Percentiles rank a stretch among this genome's conserved stretches.
Conservation (phyloP, 2,329 filamentous ascomycete genomes). For the Ceratocystis cacaofunesta region DNA sequence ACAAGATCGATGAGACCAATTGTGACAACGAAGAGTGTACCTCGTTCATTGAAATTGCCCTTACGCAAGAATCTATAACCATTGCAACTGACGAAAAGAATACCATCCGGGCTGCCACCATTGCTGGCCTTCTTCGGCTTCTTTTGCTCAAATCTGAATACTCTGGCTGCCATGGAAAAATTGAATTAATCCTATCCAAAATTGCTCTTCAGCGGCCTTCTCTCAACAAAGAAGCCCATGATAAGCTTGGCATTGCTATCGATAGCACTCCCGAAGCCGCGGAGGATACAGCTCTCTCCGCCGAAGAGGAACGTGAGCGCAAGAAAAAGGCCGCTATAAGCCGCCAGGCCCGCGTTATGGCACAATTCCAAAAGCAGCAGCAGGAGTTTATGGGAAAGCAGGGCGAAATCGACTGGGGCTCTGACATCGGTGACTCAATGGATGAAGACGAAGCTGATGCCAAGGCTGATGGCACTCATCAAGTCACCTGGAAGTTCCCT, state of each 20-base stretch:
- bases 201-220: constrained; percentile 70
- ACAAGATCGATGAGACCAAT: constrained; percentile 35
- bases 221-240: constrained; percentile 55
- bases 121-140: constrained; percentile 48
- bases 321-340: constrained; percentile 87
- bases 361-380: constrained; percentile 94
- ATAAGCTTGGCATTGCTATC: constrained; percentile 47
- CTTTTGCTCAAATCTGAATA: constrained; percentile 56
- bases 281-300: constrained; percentile 32
- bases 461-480: constrained; percentile 38
- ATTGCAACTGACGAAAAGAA: constrained; percentile 20
- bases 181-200: constrained; percentile 65
- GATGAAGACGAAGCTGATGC: constrained; percentile 50
- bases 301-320: constrained; percentile 58
- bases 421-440: constrained; percentile 58
- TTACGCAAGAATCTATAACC: background rate
- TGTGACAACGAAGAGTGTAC: background rate
- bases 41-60: constrained; percentile 8
- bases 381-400: constrained; percentile 87
- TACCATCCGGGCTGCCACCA: constrained; percentile 42
- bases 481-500: constrained; percentile 75
- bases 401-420: constrained; percentile 63
- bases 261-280: constrained; percentile 69
- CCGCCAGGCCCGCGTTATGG: constrained; percentile 88
- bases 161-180: constrained; percentile 71